Base-by-base conservation (phyloP, 495 filamentous ascomycete species). In the Bryoglossum gracile region DNA sequence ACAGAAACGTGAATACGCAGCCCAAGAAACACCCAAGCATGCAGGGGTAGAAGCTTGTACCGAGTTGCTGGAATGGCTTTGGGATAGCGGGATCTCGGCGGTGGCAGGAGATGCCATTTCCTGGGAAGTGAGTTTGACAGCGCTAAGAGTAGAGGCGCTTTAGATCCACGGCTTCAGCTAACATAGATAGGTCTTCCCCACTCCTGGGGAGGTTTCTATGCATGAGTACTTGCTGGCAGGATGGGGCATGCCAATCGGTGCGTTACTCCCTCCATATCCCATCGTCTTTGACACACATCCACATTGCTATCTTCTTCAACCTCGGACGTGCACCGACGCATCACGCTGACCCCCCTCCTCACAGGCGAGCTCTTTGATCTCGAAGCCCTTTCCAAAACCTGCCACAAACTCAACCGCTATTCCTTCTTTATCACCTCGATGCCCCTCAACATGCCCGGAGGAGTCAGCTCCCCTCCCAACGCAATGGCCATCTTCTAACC, bases 31-130 rank as follows among this genome's bases (percentile, higher is more conserved):
- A 53, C 54, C 74, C 68, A 35, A 56, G n/a, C 84, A 71, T 55
- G 75, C 74, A 1, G 80, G 81, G 0, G 56, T 86, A 0, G 66
- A 69, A 39, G 80, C 82, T 50, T 76, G 76, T 23, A 66, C 77
- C 25, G 62, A 64, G 46, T 65, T 81, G 25, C 55, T 78, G 43
- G 73, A 79, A 39, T 84, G 78, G 73, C 52, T 86, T 54, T 77
- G 83, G 56, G 78, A 84, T 60, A 74, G 68, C 44, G 82, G 62
- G 11, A 74, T 80, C 46, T 63, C 74, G 0, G 76, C 75, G 1
- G 67, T 78, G 0, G 76, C 65, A 4, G 68, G 72, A n/a, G 76
- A 80, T 56, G 36, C 52, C 33, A 65, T 70, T 8, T 64, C 61
- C 24, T 75, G 72, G 46, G 75, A 80, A 57, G 64, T 51, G 10